These are phyloP conservation scores for Castanea mollissima DNA, from an alignment of 306 rosid genomes.

Conservation along the genomic window DNA sequence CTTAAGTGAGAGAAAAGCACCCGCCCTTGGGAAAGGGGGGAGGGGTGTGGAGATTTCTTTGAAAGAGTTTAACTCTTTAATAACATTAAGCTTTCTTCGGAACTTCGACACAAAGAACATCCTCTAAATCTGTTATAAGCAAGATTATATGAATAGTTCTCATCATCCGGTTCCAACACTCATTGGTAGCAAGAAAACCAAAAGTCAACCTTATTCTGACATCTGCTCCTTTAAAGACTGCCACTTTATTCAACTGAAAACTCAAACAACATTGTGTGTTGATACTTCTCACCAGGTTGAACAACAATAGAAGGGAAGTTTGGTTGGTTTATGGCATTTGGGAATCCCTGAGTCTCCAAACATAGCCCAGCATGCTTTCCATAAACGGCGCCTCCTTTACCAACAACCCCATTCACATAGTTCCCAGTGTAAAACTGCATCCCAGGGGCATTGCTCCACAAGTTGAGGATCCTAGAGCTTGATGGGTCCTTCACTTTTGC, in stretches of 20 bases:
- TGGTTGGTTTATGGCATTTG: slow-evolving; percentile 71
- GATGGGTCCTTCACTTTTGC: slow-evolving; percentile 84
- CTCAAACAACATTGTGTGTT: slow-evolving; percentile 80
- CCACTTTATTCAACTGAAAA: slow-evolving; percentile 62
- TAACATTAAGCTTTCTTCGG: no score
- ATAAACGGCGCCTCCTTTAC: slow-evolving; percentile 73
- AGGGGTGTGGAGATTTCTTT: no score
- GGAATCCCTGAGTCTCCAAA: slow-evolving; percentile 95
- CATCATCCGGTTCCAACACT: slow-evolving; percentile 12
- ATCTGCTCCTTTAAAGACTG: slow-evolving; percentile 1
- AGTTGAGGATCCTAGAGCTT: slow-evolving; percentile 75
- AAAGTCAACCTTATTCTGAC: slow-evolving; percentile 18
- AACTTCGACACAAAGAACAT: no score
- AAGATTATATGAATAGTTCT: slow-evolving; percentile 9
- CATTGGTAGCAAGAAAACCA: slow-evolving; percentile 7
- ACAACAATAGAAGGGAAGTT: slow-evolving; percentile 79
- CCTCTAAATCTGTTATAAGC: slow-evolving; percentile 1
- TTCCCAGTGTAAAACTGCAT: slow-evolving; percentile 94
- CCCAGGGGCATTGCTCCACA: slow-evolving; percentile 85
- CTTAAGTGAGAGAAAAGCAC: no score
- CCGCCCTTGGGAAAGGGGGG: no score
- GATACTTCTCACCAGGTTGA: slow-evolving; percentile 74
- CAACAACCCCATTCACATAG: slow-evolving; percentile 61
- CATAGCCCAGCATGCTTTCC: slow-evolving; percentile 85
- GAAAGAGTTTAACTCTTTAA: no score